phyloP scores from a whole-genome alignment of 2,329 filamentous ascomycete species.

The Cytospora paraplurivora region DNA sequence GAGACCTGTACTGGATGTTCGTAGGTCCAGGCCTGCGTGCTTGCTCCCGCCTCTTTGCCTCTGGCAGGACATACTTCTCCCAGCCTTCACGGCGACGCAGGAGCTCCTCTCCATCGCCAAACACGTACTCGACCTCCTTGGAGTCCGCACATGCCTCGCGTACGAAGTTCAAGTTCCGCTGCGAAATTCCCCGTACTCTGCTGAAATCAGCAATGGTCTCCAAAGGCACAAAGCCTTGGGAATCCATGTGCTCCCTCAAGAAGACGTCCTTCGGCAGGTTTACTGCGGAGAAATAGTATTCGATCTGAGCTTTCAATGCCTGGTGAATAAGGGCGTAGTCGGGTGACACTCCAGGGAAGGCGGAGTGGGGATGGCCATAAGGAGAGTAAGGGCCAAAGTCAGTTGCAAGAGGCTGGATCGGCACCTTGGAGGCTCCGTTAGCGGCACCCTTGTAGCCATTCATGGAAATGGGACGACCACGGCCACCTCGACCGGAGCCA shows the following conservation, averaged over 20 bases:
- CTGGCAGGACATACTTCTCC: constrained; percentile 75
- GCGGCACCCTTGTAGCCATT: constrained; percentile 24
- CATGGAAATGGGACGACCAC: constrained; percentile 35
- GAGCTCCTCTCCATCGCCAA: constrained; percentile 78
- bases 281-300: constrained; percentile 97
- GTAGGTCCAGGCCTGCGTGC: constrained; percentile 72
- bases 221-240: constrained; percentile 85
- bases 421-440: constrained; percentile 34
- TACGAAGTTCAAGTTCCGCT: constrained; percentile 69
- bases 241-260: constrained; percentile 89
- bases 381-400: constrained; percentile 42
- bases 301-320: constrained; percentile 58
- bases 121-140: constrained; percentile 70
- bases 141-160: constrained; percentile 75
- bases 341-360: constrained; percentile 44
- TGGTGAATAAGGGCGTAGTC: constrained; percentile 37
- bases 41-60: constrained; percentile 69
- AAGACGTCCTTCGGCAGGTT: constrained; percentile 94
- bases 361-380: constrained; percentile 55
- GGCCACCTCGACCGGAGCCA: constrained; percentile 43
- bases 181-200: constrained; percentile 72
- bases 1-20: constrained; percentile 39
- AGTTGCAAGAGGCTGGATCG: constrained; percentile 38
- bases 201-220: constrained; percentile 83
- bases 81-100: constrained; percentile 75